These are phyloP conservation scores for Coniochaeta prunicola DNA, from an alignment of 2,329 filamentous ascomycete species.

Conservation along the genomic window DNA sequence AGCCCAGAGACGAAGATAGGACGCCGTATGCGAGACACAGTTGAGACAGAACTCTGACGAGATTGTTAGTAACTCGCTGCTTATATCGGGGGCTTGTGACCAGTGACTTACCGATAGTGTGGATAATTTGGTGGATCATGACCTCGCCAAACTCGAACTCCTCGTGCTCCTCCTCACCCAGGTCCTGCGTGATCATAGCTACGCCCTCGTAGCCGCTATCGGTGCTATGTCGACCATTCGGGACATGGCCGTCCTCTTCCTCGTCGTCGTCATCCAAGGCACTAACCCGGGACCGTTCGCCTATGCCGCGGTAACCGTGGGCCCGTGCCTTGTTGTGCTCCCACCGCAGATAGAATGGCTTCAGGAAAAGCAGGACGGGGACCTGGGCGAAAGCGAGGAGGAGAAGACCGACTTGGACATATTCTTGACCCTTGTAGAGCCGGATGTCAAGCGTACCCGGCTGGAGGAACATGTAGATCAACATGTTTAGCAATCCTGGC, in stretches of 20 bases:
- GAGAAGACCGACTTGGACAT: conserved; percentile 70
- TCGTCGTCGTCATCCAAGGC: conserved; percentile 87
- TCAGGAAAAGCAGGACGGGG: conserved; percentile 84
- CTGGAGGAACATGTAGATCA: conserved; percentile 98
- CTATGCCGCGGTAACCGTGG: conserved; percentile 86
- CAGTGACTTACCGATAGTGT: conserved; percentile 75
- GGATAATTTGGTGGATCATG: conserved; percentile 99
- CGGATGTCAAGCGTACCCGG: conserved; percentile 68
- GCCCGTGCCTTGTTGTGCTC: conserved; percentile 87
- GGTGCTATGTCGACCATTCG: conserved; percentile 45
- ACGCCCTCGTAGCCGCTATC: conserved; percentile 70
- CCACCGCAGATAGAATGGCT: conserved; percentile 90
- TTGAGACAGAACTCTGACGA: conserved; percentile 89
- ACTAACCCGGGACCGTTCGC: conserved; percentile 80
- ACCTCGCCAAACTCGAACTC: conserved; percentile 96
- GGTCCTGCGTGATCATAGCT: conserved; percentile 83
- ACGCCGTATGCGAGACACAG: conserved; percentile 97
- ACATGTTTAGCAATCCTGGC: conserved; percentile 92
- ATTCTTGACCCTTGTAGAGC: conserved; percentile 71
- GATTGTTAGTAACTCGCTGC: conserved; percentile 18
- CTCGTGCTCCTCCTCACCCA: conserved; percentile 73
- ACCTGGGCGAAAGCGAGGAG: conserved; percentile 81
- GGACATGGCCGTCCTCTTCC: conserved; percentile 57
- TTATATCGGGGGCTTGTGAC: not conserved
- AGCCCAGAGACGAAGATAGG: conserved; percentile 97